These are phyloP conservation scores for Solanum paucissectum DNA, from an alignment of 257 asterid genomes.

Conservation along the genomic window DNA sequence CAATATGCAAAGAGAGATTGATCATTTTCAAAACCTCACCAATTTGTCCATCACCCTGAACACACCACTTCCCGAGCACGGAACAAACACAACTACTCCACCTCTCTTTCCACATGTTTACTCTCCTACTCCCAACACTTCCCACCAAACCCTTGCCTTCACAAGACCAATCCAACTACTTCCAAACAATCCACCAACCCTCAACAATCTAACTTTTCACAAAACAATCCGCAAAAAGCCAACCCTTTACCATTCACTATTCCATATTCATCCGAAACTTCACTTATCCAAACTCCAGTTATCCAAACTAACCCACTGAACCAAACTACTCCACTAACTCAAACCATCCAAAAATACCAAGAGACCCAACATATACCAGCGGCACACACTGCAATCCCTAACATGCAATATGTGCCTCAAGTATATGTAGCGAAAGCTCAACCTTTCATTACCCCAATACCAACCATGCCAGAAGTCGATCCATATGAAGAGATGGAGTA, in stretches of 20 bases:
- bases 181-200: not conserved
- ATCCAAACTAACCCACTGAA: not conserved
- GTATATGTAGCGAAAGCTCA: no score
- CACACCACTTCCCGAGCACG: not conserved
- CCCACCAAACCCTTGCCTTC: no score
- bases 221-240: not conserved
- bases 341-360: not conserved
- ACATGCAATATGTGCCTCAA: not conserved
- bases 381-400: not conserved
- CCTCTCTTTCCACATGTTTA: not conserved
- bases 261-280: no score
- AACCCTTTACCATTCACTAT: not conserved
- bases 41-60: not conserved
- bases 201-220: not conserved
- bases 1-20: not conserved
- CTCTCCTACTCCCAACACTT: not conserved
- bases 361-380: not conserved
- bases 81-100: not conserved
- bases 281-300: not conserved
- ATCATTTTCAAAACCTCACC: not conserved
- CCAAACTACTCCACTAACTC: not conserved
- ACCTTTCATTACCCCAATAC: not conserved
- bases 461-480: no score
- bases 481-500: no score
- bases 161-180: not conserved